Base-by-base conservation (phyloP, 352 stramenopile genomes). In the Globisporangium apiculatum region DNA sequence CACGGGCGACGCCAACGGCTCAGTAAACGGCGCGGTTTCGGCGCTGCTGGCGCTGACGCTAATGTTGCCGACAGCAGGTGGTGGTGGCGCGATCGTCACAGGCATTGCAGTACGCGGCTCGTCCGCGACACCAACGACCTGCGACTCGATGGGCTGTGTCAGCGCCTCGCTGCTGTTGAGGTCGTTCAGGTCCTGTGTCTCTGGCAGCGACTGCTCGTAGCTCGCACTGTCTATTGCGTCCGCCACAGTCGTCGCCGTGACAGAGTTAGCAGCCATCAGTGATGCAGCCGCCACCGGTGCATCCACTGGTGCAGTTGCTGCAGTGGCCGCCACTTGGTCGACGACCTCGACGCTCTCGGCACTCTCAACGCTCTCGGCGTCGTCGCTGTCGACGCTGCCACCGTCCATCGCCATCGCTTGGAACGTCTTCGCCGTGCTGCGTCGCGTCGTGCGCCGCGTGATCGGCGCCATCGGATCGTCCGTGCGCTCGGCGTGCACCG, bases 361-460 rank as follows among this genome's bases (percentile, higher is more conserved):
- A 24, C 38, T 35, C 12, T 14, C 48, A 2, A 48, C 37, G 8
- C 12, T 35, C 35, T 76, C 67, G 24, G 77, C 66, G 35, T 80
- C 66, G 35, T 74, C 70, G 47, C 51, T 69, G 11, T 75, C 65
- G 6, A 51, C 52, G n/a, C 58, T 61, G 17, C 53, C 31, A 11
- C n/a, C 48, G 42, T 58, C 57, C 55, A 57, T 48, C 53, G 49
- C 14, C 60, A 66, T 61, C 12, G 51, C 54, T 53, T 67, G 56
- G 36, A 66, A 70, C 55, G 51, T 66, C 5, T 64, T 71, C 40
- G 65, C 62, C 9, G 69, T 66, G 48, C 62, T 76, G n/a, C 69
- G 69, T 15, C 65, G 69, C 12, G 53, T 55, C 53, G 68, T 61
- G 36, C 58, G 65, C 9, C 62, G 66, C 45, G 57, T 70, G 17